Evolutionary conservation across 495 filamentous ascomycete species (phyloP), one percentile per base, ranked within the genome.

Genomic region (Podospora appendiculata): DNA sequence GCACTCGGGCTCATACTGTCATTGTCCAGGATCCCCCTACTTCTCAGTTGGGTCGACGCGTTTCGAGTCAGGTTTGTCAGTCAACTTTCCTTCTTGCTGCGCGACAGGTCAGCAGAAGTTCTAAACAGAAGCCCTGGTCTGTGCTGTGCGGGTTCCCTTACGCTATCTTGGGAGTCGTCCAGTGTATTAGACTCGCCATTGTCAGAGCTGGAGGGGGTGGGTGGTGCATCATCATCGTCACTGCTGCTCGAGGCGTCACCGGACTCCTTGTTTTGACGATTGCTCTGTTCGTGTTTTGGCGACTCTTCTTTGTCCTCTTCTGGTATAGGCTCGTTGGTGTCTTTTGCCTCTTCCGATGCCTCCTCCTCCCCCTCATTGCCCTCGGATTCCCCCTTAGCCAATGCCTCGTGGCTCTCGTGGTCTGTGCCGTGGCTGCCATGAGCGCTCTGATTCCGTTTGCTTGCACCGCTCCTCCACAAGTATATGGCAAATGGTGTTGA

Each of bases 291-390:
- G 32, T 54, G 17, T 16, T 45, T 35, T 38, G 38, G 18, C 9
- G 14, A 9, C 47, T 43, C 47, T 8, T 17, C 8, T 3, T 9
- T 34, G 33, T 33, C 13, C 14, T 5, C 11, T 51, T n/a, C 35
- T 33, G n/a, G n/a, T n/a, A n/a, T n/a, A n/a, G n/a, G n/a, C n/a
- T n/a, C n/a, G n/a, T n/a, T n/a, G n/a, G 45, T 52, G 32, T 54
- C 33, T 13, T 41, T 19, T 38, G 38, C 1, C 33, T 54, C 36
- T 11, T 34, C 44, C 18, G 44, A 11, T 7, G 43, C 18, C 12
- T 49, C 36, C 13, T 40, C 36, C 7, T 45, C 32, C 14, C 36
- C 7, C n/a, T 45, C 76, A 74, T 48, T 80, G 75, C 14, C 53
- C 39, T 34, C 14, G 7, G 49, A 6, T 32, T 34, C 17, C 16